Evolutionary conservation across 129 eudicot species (phyloP).

Genomic region (Flaveria sonorensis): DNA sequence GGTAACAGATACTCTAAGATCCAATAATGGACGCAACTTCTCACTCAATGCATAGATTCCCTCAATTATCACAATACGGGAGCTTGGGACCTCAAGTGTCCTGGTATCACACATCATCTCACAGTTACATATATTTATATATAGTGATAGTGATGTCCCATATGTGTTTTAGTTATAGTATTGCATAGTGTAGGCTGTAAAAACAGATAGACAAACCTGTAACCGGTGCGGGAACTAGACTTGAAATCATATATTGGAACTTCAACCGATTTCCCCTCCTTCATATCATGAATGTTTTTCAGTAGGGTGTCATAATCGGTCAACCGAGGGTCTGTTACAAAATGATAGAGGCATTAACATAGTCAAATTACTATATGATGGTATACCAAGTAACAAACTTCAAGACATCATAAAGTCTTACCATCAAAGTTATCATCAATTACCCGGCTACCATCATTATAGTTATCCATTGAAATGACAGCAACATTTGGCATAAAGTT

Average conservation of each 20-base stretch:
- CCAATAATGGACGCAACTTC: conserved; percentile 74
- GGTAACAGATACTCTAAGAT: conserved; percentile 91
- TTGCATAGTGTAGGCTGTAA: conserved; percentile 10
- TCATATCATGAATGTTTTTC: conserved; percentile 72
- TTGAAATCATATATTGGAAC: conserved; percentile 90
- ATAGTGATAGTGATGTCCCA: too few species aligned
- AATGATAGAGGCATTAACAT: background rate
- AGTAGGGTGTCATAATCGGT: conserved; percentile 92
- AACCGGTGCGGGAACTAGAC: conserved; percentile 86
- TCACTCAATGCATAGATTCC: conserved; percentile 95
- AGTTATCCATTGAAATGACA: conserved; percentile 86
- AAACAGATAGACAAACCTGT: conserved; percentile 50
- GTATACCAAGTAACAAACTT: background rate
- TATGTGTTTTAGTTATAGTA: conserved; percentile 1
- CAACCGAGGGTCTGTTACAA: conserved; percentile 82
- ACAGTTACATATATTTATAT: background rate
- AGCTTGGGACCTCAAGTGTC: conserved; percentile 88
- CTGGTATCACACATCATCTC: conserved; percentile 42
- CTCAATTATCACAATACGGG: conserved; percentile 86
- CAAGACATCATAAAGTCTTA: conserved; percentile 20
- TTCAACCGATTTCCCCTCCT: conserved; percentile 67
- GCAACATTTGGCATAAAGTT: conserved; percentile 90
- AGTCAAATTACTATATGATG: background rate
- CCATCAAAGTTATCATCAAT: conserved; percentile 90
- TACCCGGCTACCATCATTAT: conserved; percentile 79